Base-by-base conservation (phyloP, 169 alveolate species). In the Cryptosporidium meleagridis region DNA sequence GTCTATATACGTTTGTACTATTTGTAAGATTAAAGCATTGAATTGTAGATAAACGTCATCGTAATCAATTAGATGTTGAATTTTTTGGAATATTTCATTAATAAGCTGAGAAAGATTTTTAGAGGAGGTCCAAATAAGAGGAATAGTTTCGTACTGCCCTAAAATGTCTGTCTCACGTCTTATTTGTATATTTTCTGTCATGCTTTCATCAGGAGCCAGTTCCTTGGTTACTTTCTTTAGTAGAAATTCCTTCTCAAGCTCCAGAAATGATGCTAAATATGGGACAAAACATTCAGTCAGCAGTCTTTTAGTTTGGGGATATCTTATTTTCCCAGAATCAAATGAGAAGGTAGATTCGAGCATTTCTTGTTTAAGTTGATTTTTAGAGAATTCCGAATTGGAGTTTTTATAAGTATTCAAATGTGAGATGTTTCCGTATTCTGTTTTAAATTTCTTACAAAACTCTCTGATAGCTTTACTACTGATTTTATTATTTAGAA, bases 281-380 rank as follows among this genome's bases (percentile, higher is more conserved):
- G 75, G 80, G 1, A 80, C 65, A 65, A 80, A 80, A 31, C 89
- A 80, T 14, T 65, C 75, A 26, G 89, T 80, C 18, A 80, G 67
- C 14, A 80, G 6, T 2, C 67, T 62, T 16, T 44, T 59, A 31
- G 44, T 65, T n/a, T 80, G 35, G 9, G 89, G 89, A 16, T 29
- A 70, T 44, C 18, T 45, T 23, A 29, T 18, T 23, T 1, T 44
- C 12, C 23, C 44, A n/a, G 44, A 65, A 26, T 44, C 33, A 23
- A 62, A 2, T 67, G 29, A 39, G 18, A 67, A 33, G 12, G 16
- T 67, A 21, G 2, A 33, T 1, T 67, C 18, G 2, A 67, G 53
- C 35, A 67, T 67, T 33, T 39, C 73, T 12, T 31, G 29, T 10
- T 33, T 37, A 14, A 67, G 45, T 1, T 67, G 10, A 37, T 61